Evolutionary conservation across 2,329 filamentous ascomycete genomes (phyloP).

Genomic region (Colletotrichum destructivum): DNA sequence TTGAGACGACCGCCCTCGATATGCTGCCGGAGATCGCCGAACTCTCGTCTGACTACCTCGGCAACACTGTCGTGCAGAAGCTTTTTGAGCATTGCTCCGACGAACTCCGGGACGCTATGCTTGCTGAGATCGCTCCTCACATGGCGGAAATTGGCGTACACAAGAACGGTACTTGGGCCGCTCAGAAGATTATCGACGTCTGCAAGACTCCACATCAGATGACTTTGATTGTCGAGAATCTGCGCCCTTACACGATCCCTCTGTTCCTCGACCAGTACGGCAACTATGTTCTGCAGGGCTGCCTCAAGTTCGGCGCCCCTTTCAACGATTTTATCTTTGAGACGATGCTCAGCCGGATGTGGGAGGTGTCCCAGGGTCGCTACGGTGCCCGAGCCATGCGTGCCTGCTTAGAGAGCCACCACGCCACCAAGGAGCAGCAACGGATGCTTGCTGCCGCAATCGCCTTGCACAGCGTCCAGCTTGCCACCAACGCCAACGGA

Average conservation of each 20-base stretch:
- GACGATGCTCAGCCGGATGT: slow-evolving; percentile 93
- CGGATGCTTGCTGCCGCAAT: slow-evolving; percentile 94
- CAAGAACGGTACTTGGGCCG: slow-evolving; percentile 99
- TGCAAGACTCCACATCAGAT: slow-evolving; percentile 89
- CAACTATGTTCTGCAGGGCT: slow-evolving; percentile 98
- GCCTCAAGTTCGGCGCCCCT: slow-evolving; percentile 89
- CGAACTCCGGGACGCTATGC: slow-evolving; percentile 90
- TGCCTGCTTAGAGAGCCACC: slow-evolving; percentile 95
- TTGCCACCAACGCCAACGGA: slow-evolving; percentile 96
- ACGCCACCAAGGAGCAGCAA: slow-evolving; percentile 95
- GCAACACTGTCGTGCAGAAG: slow-evolving; percentile 99
- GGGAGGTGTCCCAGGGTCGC: slow-evolving; percentile 92
- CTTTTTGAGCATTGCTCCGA: slow-evolving; percentile 97
- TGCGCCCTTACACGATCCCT: slow-evolving; percentile 89
- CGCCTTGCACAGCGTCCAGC: slow-evolving; percentile 95
- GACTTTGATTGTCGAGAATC: slow-evolving; percentile 84
- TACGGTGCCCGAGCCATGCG: slow-evolving; percentile 97
- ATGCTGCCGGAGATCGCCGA: slow-evolving; percentile 99
- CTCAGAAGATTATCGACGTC: slow-evolving; percentile 98
- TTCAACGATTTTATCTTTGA: slow-evolving; percentile 99
- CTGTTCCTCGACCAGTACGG: slow-evolving; percentile 98
- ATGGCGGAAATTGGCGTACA: slow-evolving; percentile 97
- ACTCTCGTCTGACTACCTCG: slow-evolving; percentile 93
- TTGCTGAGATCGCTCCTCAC: slow-evolving; percentile 88
- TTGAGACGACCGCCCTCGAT: slow-evolving; percentile 90